Evolutionary conservation across 1,139 yeast species (phyloP).

Genomic region (Geotrichum fermentans): DNA sequence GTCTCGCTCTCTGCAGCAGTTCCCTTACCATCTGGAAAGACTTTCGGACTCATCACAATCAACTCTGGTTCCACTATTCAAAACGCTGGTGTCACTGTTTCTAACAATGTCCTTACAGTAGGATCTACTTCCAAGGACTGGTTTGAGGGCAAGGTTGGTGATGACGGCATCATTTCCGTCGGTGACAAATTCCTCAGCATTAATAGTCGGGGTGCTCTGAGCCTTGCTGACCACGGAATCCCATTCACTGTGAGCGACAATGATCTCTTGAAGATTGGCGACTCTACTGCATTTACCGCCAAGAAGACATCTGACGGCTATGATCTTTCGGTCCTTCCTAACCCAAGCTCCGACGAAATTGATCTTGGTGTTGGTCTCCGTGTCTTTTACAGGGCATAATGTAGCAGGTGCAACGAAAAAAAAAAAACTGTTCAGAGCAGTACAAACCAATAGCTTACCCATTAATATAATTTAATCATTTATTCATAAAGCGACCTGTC

Average conservation of each 20-base stretch:
- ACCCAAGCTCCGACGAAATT: too few relatives aligned
- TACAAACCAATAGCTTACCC: too few relatives aligned
- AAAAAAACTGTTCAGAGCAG: too few relatives aligned
- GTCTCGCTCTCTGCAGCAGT: background rate
- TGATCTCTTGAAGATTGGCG: background rate
- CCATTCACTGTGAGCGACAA: background rate
- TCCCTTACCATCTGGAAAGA: background rate
- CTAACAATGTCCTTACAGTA: background rate
- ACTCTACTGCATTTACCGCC: background rate
- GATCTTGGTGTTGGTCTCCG: too few relatives aligned
- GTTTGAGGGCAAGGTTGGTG: background rate
- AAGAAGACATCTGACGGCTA: too few relatives aligned
- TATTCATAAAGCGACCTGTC: too few relatives aligned
- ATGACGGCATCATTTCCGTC: background rate
- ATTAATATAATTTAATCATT: too few relatives aligned
- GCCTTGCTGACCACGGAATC: background rate
- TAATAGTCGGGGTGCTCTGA: background rate
- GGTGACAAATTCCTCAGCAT: background rate
- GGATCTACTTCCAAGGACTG: background rate
- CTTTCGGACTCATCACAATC: background rate
- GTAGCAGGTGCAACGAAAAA: too few relatives aligned
- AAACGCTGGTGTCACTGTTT: background rate
- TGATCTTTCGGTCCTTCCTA: too few relatives aligned
- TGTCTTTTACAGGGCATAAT: too few relatives aligned
- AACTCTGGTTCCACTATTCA: background rate